Base-by-base conservation (phyloP, 2,329 filamentous ascomycete genomes). In the Colletotrichum sp. region DNA sequence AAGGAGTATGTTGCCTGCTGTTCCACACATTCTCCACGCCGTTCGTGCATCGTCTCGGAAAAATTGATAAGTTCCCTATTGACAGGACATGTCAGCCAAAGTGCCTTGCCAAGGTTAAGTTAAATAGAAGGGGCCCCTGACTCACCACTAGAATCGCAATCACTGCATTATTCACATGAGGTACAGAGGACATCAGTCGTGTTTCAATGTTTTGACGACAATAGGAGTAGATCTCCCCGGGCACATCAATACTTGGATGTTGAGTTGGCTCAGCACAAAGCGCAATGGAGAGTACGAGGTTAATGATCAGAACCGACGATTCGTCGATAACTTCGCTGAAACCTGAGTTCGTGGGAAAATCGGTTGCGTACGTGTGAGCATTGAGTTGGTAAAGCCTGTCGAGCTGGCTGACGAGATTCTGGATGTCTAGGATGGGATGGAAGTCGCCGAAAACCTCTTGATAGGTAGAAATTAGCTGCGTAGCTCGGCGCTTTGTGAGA, bases 21-120 rank as follows among this genome's bases (percentile, higher is more conserved):
- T 72, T 0, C 80, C 80, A 2, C 79, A 81, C 80, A 82, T 81
- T 3, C 80, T 78, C 80, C 80, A 81, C 3, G 80, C 80, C 8
- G 76, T 78, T 1, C 79, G 79, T 0, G 76, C 72, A 48, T 78
- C 75, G 4, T 80, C 80, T 12, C 78, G 72, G 58, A 82, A 82
- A 61, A 79, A 81, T 26, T 80, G 75, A 13, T 81, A 81, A 4
- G 67, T 55, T n/a, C 76, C 77, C 77, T 76, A 34, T 63, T 52
- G 43, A 21, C n/a, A 52, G n/a, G n/a, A 52, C n/a, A 52, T 21
- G 10, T 52, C 43, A 52, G 43, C 43, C 4, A 21, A 21, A 24
- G 16, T 5, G n/a, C 43, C 6, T 21, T 52, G 8, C n/a, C n/a
- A 24, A 52, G 43, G 4, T 21, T 52, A 13, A 24, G 43, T 18